Base-by-base conservation (phyloP, 2,329 filamentous ascomycete genomes). In the Calonectria pseudoreteaudii region DNA sequence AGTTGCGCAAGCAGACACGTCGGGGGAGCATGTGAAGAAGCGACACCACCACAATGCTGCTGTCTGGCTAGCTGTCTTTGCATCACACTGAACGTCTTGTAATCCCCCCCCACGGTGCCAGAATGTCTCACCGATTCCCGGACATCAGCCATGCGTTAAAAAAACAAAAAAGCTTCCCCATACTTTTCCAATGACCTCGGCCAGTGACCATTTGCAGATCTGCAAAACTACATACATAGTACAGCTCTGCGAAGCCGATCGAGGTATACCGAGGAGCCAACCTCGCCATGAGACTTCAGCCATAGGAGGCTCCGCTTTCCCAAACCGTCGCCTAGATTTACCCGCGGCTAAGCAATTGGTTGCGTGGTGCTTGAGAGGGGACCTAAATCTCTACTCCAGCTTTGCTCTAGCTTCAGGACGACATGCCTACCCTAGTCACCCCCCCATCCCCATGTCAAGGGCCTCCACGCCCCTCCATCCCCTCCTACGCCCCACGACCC, bases 311-410 rank as follows among this genome's bases (percentile, higher is more conserved):
- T 70, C 71, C 69, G 70, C 44, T 64, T 74, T 65, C 68, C 52
- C 66, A 74, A 53, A 74, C 53, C 66, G 66, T 62, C 74, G 53
- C 41, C 49, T 75, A 60, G 62, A 66, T 64, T 76, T 77, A 78
- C 69, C 75, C 72, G 68, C 68, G 75, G 73, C 71, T 72, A 74
- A 79, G 70, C 70, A 75, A 74, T 58, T 74, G 74, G 53, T 34
- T 44, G 47, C 30, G 62, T 66, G 26, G 23, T 49, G 41, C n/a
- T 41, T 62, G 36, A 36, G 34, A 20, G 34, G 49, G 50, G 34
- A 18, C 56, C 44, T 47, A 66, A 74, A 69, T 68, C 47, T 53
- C 41, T 62, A 72, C 44, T 64, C 65, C 70, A 64, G 47, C 70
- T 68, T 68, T 53, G 65, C 65, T 53, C 65, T 68, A 72, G 70